Evolutionary conservation across 2,329 filamentous ascomycete species (phyloP).

Genomic region (Aspergillus aculeatinus): DNA sequence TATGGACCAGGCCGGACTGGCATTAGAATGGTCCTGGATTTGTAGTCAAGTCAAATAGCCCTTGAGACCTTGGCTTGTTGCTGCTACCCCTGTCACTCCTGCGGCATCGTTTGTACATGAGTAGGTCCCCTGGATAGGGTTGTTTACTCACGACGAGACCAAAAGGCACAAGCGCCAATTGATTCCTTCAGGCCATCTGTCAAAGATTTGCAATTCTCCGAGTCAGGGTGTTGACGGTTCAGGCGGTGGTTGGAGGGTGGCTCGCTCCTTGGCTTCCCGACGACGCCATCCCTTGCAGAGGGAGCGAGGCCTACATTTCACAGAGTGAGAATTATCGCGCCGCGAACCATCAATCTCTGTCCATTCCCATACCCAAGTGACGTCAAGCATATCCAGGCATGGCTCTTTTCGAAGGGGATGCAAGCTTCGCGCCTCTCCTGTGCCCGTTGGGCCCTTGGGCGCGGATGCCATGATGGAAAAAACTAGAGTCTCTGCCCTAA

Average conservation of each 20-base stretch:
- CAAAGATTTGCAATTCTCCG: slow-evolving; percentile 20
- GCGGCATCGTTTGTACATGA: slow-evolving; percentile 5
- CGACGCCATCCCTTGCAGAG: slow-evolving; percentile 36
- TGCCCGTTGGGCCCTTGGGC: slow-evolving; percentile 31
- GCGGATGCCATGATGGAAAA: slow-evolving; percentile 25
- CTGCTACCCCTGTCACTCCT: slow-evolving; percentile 23
- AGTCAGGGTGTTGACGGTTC: slow-evolving; percentile 19
- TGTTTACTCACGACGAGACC: background rate
- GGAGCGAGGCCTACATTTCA: slow-evolving; percentile 21
- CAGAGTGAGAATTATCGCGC: slow-evolving; percentile 32
- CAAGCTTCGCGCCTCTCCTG: slow-evolving; percentile 33
- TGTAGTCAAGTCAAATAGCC: slow-evolving; percentile 25
- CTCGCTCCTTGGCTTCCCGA: slow-evolving; percentile 24
- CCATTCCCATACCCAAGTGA: slow-evolving; percentile 38
- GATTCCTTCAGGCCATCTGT: slow-evolving; percentile 12
- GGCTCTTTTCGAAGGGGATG: slow-evolving; percentile 35
- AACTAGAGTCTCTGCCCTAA: slow-evolving; percentile 21
- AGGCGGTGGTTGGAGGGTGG: slow-evolving; percentile 21
- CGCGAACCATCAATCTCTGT: slow-evolving; percentile 27
- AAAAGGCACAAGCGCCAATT: background rate
- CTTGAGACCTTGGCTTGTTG: slow-evolving; percentile 14
- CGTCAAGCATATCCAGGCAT: slow-evolving; percentile 41
- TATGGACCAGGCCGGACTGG: slow-evolving; percentile 52
- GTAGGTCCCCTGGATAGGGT: background rate
- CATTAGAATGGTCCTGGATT: slow-evolving; percentile 44